phyloP scores from a whole-genome alignment of 371 early-diverging fungal species.

The Nematocida sp. region DNA sequence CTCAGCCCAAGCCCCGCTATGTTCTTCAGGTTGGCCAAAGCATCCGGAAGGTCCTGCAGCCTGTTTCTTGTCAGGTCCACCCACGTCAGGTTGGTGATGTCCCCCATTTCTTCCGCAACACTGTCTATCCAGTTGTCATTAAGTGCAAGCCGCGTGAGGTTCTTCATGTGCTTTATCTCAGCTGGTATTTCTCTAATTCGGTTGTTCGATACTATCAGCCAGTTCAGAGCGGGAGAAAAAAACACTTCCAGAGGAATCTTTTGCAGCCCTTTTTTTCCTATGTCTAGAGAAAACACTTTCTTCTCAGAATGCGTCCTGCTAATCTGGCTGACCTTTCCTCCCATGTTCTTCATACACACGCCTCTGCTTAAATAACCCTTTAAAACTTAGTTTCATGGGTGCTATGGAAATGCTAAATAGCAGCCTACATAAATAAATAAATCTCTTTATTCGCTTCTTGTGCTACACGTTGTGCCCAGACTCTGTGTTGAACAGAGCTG shows the following conservation, averaged over 20 bases:
- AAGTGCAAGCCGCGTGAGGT: conserved; percentile 62
- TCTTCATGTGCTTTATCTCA: conserved; percentile 55
- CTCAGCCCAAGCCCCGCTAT: conserved; percentile 67
- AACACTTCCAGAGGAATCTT: conserved; percentile 48
- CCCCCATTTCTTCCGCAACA: conserved; percentile 52
- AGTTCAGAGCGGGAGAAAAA: conserved; percentile 50
- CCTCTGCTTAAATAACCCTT: conserved; percentile 13
- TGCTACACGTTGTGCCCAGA: too few species aligned
- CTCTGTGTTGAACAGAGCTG: too few species aligned
- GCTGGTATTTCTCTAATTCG: conserved; percentile 55
- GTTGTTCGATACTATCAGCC: conserved; percentile 65
- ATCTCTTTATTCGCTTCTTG: too few species aligned
- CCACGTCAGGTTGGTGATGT: conserved; percentile 61
- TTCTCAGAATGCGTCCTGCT: conserved; percentile 42
- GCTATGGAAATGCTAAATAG: background rate
- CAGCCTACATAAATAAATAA: conserved; percentile 3
- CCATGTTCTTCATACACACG: conserved; percentile 16
- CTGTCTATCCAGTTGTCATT: conserved; percentile 64
- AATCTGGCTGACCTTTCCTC: conserved; percentile 49
- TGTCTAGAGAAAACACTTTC: conserved; percentile 45
- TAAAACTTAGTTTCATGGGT: conserved; percentile 47
- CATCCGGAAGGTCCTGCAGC: conserved; percentile 62
- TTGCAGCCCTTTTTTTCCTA: conserved; percentile 43
- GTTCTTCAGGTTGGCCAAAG: conserved; percentile 64
- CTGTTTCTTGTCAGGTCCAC: conserved; percentile 65